phyloP scores from a whole-genome alignment of 2,329 filamentous ascomycete species.

The Exophiala bonariae region DNA sequence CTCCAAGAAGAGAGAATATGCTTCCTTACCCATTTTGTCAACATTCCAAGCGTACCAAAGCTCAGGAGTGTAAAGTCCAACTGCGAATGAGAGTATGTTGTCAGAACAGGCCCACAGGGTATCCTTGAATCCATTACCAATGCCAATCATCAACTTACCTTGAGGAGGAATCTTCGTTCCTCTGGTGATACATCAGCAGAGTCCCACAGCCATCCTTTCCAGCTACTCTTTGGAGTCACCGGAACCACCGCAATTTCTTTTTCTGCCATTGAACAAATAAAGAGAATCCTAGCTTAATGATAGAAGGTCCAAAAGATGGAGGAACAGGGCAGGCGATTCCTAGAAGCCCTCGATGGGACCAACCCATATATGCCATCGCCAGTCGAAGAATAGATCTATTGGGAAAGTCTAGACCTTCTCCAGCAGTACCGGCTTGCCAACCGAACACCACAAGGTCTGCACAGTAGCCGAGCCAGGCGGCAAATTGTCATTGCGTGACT shows the following conservation, averaged over 20 bases:
- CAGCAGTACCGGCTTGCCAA: too few relatives aligned
- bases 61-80: constrained; percentile 16
- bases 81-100: neutral
- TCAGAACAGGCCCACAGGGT: neutral
- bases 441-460: too few relatives aligned
- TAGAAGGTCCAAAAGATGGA: too few relatives aligned
- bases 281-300: too few relatives aligned
- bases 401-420: too few relatives aligned
- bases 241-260: constrained; percentile 2
- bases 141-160: too few relatives aligned
- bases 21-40: constrained; percentile 18
- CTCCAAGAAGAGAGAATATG: neutral
- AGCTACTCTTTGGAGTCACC: constrained; percentile 9
- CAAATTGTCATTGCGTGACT: too few relatives aligned
- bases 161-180: constrained; percentile 16
- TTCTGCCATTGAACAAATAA: constrained; percentile 21
- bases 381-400: too few relatives aligned
- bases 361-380: too few relatives aligned
- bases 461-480: too few relatives aligned
- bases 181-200: constrained; percentile 17
- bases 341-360: too few relatives aligned
- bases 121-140: neutral
- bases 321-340: too few relatives aligned
- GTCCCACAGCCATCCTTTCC: constrained; percentile 23
- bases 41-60: constrained; percentile 20